Percentiles rank a stretch among this genome's conserved stretches.
These are phyloP conservation scores for Phytophthora melonis DNA, from an alignment of 352 stramenopile species.

Conservation along the genomic window DNA sequence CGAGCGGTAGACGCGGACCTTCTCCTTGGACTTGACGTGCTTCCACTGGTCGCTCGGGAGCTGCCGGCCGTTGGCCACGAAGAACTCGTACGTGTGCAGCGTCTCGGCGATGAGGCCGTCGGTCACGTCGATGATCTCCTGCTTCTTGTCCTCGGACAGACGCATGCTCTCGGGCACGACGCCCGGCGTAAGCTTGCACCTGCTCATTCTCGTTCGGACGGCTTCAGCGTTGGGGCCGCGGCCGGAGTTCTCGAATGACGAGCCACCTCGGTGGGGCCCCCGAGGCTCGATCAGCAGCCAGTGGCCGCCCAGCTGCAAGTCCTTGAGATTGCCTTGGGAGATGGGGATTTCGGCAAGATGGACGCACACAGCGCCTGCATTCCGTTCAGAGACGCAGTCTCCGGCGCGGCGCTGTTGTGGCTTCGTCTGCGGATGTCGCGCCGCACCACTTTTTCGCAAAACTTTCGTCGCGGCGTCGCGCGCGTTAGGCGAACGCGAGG, in stretches of 20 bases:
- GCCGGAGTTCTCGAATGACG: constrained; percentile 27
- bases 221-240: neutral
- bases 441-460: constrained; percentile 21
- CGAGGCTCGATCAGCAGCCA: constrained; percentile 10
- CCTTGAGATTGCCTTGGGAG: constrained; percentile 23
- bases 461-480: constrained; percentile 27
- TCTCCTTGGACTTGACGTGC: constrained; percentile 55
- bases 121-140: constrained; percentile 53
- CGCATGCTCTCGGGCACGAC: constrained; percentile 26
- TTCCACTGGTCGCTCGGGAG: constrained; percentile 59
- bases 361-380: constrained; percentile 18
- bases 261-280: constrained; percentile 18
- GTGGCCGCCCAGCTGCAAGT: constrained; percentile 11
- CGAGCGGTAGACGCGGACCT: constrained; percentile 62
- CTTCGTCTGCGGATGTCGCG: constrained; percentile 15
- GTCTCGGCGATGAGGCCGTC: constrained; percentile 68
- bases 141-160: constrained; percentile 38
- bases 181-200: constrained; percentile 1
- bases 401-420: constrained; percentile 20
- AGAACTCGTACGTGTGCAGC: constrained; percentile 61
- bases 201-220: constrained; percentile 7
- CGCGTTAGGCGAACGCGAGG: constrained; percentile 5
- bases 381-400: constrained; percentile 12
- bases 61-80: constrained; percentile 48
- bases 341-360: constrained; percentile 23